phyloP scores from a whole-genome alignment of 805 yeast species.

The Kurtzmaniella fragi region DNA sequence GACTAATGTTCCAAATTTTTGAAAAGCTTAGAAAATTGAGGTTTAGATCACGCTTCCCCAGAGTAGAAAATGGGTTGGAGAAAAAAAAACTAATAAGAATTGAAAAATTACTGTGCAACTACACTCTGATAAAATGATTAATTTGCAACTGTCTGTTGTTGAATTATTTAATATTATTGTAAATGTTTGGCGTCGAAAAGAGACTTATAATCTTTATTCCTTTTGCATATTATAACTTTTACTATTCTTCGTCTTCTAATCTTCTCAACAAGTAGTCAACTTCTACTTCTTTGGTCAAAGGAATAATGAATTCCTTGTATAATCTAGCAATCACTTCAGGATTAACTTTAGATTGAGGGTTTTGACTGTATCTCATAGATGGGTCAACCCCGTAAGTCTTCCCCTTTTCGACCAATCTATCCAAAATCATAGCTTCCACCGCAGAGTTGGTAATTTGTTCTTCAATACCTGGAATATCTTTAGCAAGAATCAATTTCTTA shows the following conservation, averaged over 20 bases:
- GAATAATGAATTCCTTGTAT: slow-evolving; percentile 85
- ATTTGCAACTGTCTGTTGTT: too few relatives aligned
- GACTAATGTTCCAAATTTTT: too few relatives aligned
- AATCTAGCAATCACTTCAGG: slow-evolving; percentile 79
- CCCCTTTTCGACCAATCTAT: slow-evolving; percentile 75
- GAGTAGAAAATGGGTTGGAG: too few relatives aligned
- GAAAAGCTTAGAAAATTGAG: too few relatives aligned
- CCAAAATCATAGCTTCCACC: slow-evolving; percentile 80
- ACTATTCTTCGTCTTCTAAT: slow-evolving; percentile 50
- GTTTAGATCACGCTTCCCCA: too few relatives aligned
- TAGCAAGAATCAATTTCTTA: slow-evolving; percentile 56
- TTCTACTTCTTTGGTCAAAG: slow-evolving; percentile 92
- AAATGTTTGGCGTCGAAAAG: too few relatives aligned
- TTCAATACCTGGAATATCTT: slow-evolving; percentile 69
- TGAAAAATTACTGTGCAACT: background rate
- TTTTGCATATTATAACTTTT: background rate
- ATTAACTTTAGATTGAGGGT: slow-evolving; percentile 65
- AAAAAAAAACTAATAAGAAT: too few relatives aligned
- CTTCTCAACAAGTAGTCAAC: slow-evolving; percentile 85
- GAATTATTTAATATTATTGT: too few relatives aligned
- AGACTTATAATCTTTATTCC: too few relatives aligned
- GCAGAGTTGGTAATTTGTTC: slow-evolving; percentile 79
- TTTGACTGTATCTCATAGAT: slow-evolving; percentile 62
- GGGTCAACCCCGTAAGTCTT: slow-evolving; percentile 88
- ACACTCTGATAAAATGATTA: background rate